Evolutionary conservation across 352 stramenopile genomes (phyloP), one percentile per base, ranked within the genome.

Genomic region (Globisporangium ultimum): DNA sequence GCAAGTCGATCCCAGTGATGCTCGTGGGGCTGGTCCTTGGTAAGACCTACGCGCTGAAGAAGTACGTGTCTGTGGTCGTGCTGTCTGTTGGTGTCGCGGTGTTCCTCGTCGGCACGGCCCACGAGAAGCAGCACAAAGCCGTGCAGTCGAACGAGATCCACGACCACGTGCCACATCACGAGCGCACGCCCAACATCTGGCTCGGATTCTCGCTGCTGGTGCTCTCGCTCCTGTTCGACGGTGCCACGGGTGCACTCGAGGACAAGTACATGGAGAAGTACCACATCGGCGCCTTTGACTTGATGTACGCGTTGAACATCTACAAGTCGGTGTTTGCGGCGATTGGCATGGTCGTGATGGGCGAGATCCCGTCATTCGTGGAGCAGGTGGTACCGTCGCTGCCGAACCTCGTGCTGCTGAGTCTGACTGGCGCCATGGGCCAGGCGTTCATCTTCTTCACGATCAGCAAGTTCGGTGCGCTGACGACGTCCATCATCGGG

Each of bases 381-480:
- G 66, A 86, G 48, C 75, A 88, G 48, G 72, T 83, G 5, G 49
- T 80, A 7, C 80, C 80, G 43, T 81, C 77, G 32, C 57, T 90
- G 21, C 76, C 76, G 1, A 87, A 79, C 57, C 68, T 94, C 8
- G 47, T 92, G 28, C 63, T 92, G 48, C 64, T 95, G 45, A 93
- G 85, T 57, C 54, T 89, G 2, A 93, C 84, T 0, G 85, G 85
- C 21, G 85, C 85, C 0, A 72, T 89, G 22, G 85, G 85, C 38
- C 85, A 95, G 58, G 85, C 81, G 9, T 93, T 91, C 69, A 87
- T 95, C 60, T 95, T 93, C 70, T 91, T 88, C 61, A 93, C 84
- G 8, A 91, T 95, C 62, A 89, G 74, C 70, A 91, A 89, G 60
- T 95, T 95, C 20, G 85, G 85, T 61, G 85, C 85, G 13, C 58